Percentiles rank a stretch among this genome's conserved stretches.
Conservation (phyloP, 1,139 yeast genomes). For the Fermentozyma sake region DNA sequence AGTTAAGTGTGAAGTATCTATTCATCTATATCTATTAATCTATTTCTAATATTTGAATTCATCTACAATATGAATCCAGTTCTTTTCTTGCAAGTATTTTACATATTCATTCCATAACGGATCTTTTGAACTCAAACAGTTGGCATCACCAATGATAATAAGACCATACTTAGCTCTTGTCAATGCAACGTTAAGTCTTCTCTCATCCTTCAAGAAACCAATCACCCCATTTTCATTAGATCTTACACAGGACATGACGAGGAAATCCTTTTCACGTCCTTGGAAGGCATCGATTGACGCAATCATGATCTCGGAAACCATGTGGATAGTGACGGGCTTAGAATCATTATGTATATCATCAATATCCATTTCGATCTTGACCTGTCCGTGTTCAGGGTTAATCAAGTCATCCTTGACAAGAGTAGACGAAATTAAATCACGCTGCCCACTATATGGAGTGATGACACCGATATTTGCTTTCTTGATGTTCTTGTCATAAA, state of each 20-base stretch:
- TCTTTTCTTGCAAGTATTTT: constrained; percentile 13
- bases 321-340: constrained; percentile 53
- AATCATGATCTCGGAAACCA: constrained; percentile 61
- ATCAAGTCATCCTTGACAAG: constrained; percentile 49
- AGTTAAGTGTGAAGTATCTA: no score
- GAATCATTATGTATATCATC: constrained; percentile 49
- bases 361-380: constrained; percentile 50
- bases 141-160: constrained; percentile 52
- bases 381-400: constrained; percentile 49
- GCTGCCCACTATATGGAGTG: constrained; percentile 71
- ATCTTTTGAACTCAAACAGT: constrained; percentile 45
- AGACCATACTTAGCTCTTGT: constrained; percentile 60
- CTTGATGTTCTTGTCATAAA: constrained; percentile 49
- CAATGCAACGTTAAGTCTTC: constrained; percentile 59
- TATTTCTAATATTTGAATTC: constrained; percentile 3
- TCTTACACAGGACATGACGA: constrained; percentile 59
- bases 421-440: constrained; percentile 53
- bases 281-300: constrained; percentile 69
- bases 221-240: constrained; percentile 47
- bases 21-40: no score
- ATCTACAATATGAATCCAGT: constrained; percentile 9
- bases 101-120: constrained; percentile 53
- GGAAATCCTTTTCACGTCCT: constrained; percentile 58
- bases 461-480: constrained; percentile 57
- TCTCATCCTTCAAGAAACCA: constrained; percentile 54